Conservation (phyloP, 345 rosid genomes). For the Carallia pectinifolia region DNA sequence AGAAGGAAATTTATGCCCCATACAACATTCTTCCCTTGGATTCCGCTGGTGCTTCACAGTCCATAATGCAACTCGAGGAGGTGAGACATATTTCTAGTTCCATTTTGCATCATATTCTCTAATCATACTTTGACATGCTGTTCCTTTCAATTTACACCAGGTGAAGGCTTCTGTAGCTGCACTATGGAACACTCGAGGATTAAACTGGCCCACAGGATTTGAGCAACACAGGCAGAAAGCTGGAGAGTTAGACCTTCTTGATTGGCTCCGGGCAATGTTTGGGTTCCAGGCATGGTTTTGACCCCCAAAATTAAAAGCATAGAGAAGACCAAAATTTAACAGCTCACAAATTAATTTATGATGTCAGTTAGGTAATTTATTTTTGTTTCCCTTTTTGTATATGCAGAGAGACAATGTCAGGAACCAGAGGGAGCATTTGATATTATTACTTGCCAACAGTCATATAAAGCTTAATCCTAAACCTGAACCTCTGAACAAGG, state of each 20-base stretch:
- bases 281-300: conserved; percentile 82
- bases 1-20: conserved; percentile 93
- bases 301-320: conserved; percentile 3
- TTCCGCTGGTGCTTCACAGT: conserved; percentile 91
- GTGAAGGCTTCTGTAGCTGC: conserved; percentile 96
- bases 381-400: conserved; percentile 20
- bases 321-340: background rate
- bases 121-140: conserved; percentile 17
- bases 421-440: conserved; percentile 96
- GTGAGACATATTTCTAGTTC: conserved; percentile 30
- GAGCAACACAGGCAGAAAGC: conserved; percentile 84
- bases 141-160: conserved; percentile 34
- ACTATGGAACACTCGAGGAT: conserved; percentile 76
- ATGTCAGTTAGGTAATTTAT: conserved; percentile 13
- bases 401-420: conserved; percentile 89
- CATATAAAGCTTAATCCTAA: conserved; percentile 82
- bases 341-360: conserved; percentile 1
- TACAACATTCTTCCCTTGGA: conserved; percentile 96
- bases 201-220: conserved; percentile 82
- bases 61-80: conserved; percentile 97
- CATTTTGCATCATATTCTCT: conserved; percentile 6
- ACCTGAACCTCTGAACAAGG: conserved; percentile 94
- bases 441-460: conserved; percentile 76
- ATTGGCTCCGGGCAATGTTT: conserved; percentile 96
- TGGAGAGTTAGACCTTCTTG: conserved; percentile 86